A percentile compares a stretch with the other conserved stretches of the same genome.
phyloP scores from a whole-genome alignment of 352 stramenopile species.

The Pythium dissimile region DNA sequence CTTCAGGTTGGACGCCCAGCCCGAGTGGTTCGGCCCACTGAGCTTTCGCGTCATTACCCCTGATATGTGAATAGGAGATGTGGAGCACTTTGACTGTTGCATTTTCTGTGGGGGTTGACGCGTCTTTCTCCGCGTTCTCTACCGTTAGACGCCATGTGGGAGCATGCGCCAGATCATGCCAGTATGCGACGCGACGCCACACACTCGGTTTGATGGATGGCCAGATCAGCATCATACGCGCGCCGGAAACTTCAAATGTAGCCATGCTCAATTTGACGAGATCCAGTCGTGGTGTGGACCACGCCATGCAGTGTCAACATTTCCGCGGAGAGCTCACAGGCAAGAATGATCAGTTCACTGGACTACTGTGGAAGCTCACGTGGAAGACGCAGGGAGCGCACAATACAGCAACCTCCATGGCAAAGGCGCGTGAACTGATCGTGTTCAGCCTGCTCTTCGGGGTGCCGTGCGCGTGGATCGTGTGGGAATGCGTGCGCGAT shows the following conservation, averaged over 20 bases:
- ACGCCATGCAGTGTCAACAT: not conserved
- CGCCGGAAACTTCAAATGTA: too few relatives aligned
- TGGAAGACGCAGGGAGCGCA: not conserved
- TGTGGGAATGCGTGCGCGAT: constrained; percentile 42
- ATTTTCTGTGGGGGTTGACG: too few relatives aligned
- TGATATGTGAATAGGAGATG: not conserved
- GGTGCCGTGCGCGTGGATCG: constrained; percentile 36
- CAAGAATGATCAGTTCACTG: too few relatives aligned
- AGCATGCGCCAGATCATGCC: too few relatives aligned
- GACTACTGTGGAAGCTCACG: too few relatives aligned
- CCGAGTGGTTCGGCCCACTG: constrained; percentile 8
- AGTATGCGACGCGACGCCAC: not conserved
- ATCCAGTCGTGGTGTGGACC: not conserved
- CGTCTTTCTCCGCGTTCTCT: not conserved
- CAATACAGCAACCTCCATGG: not conserved
- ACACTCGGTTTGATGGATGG: not conserved
- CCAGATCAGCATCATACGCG: too few relatives aligned
- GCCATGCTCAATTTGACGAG: not conserved
- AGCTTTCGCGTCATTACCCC: constrained; percentile 9
- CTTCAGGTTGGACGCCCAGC: constrained; percentile 4
- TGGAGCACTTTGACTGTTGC: too few relatives aligned
- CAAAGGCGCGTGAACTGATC: constrained; percentile 16
- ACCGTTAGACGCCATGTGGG: too few relatives aligned
- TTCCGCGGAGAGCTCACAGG: too few relatives aligned
- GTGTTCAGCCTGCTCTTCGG: constrained; percentile 48